These are phyloP conservation scores for Podila clonocystis DNA, from an alignment of 192 early-diverging fungal species.

Conservation along the genomic window DNA sequence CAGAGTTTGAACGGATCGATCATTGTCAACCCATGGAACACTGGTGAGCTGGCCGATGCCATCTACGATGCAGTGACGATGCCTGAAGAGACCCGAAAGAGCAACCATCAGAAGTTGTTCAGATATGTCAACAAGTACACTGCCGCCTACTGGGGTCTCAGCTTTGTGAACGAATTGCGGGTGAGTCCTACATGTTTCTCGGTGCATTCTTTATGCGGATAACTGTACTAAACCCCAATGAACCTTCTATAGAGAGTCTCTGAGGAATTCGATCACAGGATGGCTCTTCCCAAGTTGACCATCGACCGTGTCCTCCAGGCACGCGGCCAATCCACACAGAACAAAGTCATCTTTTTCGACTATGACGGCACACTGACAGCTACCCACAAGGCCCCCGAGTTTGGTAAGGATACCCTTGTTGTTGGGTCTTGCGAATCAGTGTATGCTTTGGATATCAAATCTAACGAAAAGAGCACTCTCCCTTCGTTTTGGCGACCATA, in stretches of 20 bases:
- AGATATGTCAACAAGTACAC: constrained; percentile 97
- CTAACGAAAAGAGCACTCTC: background rate
- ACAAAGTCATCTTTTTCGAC: constrained; percentile 90
- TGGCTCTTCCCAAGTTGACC: constrained; percentile 68
- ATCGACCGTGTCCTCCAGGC: constrained; percentile 61
- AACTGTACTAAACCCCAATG: background rate
- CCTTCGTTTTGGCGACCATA: background rate
- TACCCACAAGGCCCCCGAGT: constrained; percentile 90
- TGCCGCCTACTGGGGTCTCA: constrained; percentile 95
- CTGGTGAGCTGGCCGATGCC: constrained; percentile 90
- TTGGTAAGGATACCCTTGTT: no score
- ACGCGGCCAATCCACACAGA: constrained; percentile 67
- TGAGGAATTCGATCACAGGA: constrained; percentile 71
- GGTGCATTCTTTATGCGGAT: background rate
- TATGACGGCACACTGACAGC: constrained; percentile 98
- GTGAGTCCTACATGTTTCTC: background rate
- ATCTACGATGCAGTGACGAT: constrained; percentile 95
- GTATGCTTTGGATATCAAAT: no score
- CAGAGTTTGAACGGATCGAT: constrained; percentile 97
- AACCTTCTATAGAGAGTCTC: constrained; percentile 16
- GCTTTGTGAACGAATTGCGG: constrained; percentile 92
- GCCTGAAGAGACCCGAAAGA: constrained; percentile 80
- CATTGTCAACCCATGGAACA: constrained; percentile 99
- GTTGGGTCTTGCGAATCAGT: no score
- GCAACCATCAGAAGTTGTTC: constrained; percentile 91